These are phyloP conservation scores for Taxillus chinensis DNA, from an alignment of 164 flowering plant genomes.

Conservation along the genomic window DNA sequence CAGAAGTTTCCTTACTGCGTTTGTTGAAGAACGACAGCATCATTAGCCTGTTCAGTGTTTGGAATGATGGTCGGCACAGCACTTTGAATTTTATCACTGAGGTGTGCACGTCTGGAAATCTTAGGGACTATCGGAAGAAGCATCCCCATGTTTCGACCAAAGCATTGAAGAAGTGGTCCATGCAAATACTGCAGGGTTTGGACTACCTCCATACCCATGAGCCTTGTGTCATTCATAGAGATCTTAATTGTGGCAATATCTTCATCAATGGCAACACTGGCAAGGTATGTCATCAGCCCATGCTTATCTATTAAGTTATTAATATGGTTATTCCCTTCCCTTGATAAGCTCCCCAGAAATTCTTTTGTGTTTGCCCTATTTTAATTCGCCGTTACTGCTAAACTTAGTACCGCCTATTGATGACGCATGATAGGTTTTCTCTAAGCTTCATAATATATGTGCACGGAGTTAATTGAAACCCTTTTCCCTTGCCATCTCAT, in stretches of 20 bases:
- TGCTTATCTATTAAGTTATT: too few relatives aligned
- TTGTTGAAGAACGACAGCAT: conserved; percentile 38
- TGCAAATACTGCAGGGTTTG: conserved; percentile 45
- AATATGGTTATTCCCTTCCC: too few relatives aligned
- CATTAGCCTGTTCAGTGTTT: conserved; percentile 34
- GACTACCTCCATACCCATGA: conserved; percentile 52
- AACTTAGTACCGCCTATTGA: too few relatives aligned
- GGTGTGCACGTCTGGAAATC: conserved; percentile 43
- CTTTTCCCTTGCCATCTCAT: too few relatives aligned
- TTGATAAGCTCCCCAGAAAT: too few relatives aligned
- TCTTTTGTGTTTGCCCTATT: too few relatives aligned
- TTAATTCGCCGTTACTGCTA: too few relatives aligned
- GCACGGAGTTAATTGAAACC: too few relatives aligned
- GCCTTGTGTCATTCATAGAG: conserved; percentile 52
- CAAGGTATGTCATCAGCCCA: conserved; percentile 19
- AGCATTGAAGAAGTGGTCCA: conserved; percentile 48
- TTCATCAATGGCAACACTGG: conserved; percentile 50
- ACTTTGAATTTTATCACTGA: conserved; percentile 51
- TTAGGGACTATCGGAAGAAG: conserved; percentile 40
- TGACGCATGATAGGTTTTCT: too few relatives aligned
- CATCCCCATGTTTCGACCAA: conserved; percentile 42
- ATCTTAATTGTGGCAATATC: conserved; percentile 46
- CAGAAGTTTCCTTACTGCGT: conserved; percentile 41
- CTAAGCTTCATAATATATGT: too few relatives aligned
- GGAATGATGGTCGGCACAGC: conserved; percentile 35